Conservation (phyloP, 2,329 filamentous ascomycete species). For the Epichloe glyceriae region DNA sequence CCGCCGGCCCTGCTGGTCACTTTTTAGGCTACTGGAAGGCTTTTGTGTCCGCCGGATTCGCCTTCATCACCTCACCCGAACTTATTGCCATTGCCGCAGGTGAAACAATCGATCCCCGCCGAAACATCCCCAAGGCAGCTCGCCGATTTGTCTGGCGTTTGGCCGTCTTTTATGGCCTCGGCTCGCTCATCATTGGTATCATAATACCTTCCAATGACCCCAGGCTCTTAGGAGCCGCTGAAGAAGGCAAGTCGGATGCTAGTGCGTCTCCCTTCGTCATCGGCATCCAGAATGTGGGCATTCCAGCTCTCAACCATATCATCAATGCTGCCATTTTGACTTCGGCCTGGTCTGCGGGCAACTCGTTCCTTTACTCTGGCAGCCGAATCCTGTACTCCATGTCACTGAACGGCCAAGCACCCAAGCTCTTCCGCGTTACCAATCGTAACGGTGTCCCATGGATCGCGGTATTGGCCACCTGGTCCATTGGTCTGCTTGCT, state of each 20-base stretch:
- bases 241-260: constrained; percentile 29
- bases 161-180: constrained; percentile 50
- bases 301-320: constrained; percentile 48
- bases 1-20: constrained; percentile 31
- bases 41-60: constrained; percentile 45
- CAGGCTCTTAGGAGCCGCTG: constrained; percentile 37
- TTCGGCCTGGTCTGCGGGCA: constrained; percentile 50
- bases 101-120: constrained; percentile 49
- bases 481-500: constrained; percentile 49
- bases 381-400: constrained; percentile 59
- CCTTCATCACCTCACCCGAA: constrained; percentile 50
- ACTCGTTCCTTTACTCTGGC: constrained; percentile 52
- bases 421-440: constrained; percentile 44
- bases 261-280: constrained; percentile 51
- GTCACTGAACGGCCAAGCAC: constrained; percentile 53
- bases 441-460: constrained; percentile 49
- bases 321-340: constrained; percentile 58
- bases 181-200: constrained; percentile 47
- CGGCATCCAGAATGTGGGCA: constrained; percentile 53
- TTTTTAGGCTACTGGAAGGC: constrained; percentile 48
- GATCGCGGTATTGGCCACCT: constrained; percentile 38
- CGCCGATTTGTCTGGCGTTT: constrained; percentile 49
- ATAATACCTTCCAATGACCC: constrained; percentile 53
- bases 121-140: constrained; percentile 54
- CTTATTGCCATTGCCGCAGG: constrained; percentile 50